phyloP scores from a whole-genome alignment of 2,329 filamentous ascomycete species.

The Zymoseptoria ardabiliae region DNA sequence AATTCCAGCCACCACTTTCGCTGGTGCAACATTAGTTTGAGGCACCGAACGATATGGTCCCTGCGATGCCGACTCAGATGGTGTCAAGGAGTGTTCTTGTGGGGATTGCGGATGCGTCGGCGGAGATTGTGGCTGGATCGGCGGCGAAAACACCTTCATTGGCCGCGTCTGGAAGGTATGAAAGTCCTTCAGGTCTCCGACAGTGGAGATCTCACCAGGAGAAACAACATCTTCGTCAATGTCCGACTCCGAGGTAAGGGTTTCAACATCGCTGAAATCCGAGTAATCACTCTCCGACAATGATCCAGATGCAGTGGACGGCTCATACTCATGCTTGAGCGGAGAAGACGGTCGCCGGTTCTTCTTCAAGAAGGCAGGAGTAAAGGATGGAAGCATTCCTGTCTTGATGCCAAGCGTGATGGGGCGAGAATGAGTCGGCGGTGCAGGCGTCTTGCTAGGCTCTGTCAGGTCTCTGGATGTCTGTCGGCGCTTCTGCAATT shows the following conservation, averaged over 20 bases:
- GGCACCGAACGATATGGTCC: conserved; percentile 54
- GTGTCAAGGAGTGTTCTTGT: conserved; percentile 45
- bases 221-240: conserved; percentile 46
- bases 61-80: conserved; percentile 78
- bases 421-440: conserved; percentile 20
- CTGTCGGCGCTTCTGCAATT: conserved; percentile 26
- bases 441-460: conserved; percentile 21
- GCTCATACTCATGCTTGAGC: conserved; percentile 92
- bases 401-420: conserved; percentile 19
- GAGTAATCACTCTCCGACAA: conserved; percentile 52
- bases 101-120: conserved; percentile 10
- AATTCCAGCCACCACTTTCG: conserved; percentile 51
- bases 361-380: conserved; percentile 33
- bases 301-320: conserved; percentile 64
- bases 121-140: neutral
- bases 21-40: conserved; percentile 38
- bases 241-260: conserved; percentile 44
- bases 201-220: conserved; percentile 19
- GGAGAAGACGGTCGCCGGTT: conserved; percentile 79
- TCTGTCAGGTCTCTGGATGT: conserved; percentile 4
- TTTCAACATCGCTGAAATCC: conserved; percentile 39
- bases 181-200: conserved; percentile 31
- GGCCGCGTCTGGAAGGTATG: conserved; percentile 25
- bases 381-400: conserved; percentile 27
- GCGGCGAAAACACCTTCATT: conserved; percentile 25